Base-by-base conservation (phyloP, 805 yeast genomes). In the Candida lessepsii region DNA sequence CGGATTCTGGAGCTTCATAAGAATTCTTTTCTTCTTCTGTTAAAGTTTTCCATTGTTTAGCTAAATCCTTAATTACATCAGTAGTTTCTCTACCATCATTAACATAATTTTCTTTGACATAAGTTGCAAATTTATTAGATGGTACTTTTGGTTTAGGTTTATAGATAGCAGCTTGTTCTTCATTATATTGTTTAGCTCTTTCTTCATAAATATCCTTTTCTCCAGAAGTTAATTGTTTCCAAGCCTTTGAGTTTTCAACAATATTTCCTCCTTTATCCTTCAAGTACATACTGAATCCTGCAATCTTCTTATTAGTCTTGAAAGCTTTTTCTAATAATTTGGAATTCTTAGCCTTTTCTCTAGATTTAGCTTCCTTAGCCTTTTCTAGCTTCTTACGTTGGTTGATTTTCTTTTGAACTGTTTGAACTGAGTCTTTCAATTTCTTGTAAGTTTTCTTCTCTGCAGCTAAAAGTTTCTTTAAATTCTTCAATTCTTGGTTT, bases 91-190 rank as follows among this genome's bases (percentile, higher is more conserved):
- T 45, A 17, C 56, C 63, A 31, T 52, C 56, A 15, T 41, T 45
- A 28, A 32, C 43, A 47, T 50, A 65, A 41, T 56, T 53, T 27
- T 58, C 53, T 45, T 60, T 52, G 24, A 65, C 49, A 39, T 48
- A 67, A 11, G 45, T 39, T 14, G 70, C 65, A 51, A 56, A 67
- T 9, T 58, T 56, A 31, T 39, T 43, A 3, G 56, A 46, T 5
- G 71, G 70, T 5, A 51, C 44, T 37, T 58, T 57, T 25, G 74
- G 74, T 48, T 59, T 60, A 1, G 66, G 64, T 2, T 55, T 49
- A 48, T 48, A 64, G 7, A 33, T 30, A 39, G 54, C 42, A 21
- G 46, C 37, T 32, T 48, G 48, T 28, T 57, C 57, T 9, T 50
- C 61, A 42, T 64, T 63, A 47, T 49, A 44, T 31, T 49, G 54